These are phyloP conservation scores for Nigrospora osmanthi DNA, from an alignment of 2,329 filamentous ascomycete species.

Conservation along the genomic window DNA sequence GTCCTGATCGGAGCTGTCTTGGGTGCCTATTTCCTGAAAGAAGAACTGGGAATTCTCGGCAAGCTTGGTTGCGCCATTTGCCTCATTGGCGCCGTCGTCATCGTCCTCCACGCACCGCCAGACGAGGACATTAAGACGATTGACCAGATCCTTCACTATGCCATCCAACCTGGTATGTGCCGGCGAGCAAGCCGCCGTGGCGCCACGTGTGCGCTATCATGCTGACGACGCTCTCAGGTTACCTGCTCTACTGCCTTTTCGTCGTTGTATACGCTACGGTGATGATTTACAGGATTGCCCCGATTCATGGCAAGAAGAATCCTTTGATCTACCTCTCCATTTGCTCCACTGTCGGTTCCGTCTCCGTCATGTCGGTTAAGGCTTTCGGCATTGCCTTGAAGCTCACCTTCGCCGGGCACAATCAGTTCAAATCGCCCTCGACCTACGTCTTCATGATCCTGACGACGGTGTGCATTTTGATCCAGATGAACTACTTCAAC, in stretches of 20 bases:
- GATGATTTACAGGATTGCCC: constrained; percentile 95
- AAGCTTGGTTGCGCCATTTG: constrained; percentile 95
- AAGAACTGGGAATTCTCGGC: constrained; percentile 82
- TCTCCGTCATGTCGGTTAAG: constrained; percentile 99
- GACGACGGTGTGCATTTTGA: constrained; percentile 86
- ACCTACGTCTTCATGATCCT: constrained; percentile 98
- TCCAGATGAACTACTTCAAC: constrained; percentile 99
- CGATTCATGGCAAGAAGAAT: constrained; percentile 86
- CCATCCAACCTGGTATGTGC: constrained; percentile 74
- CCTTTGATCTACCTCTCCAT: constrained; percentile 95
- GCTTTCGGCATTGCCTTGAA: constrained; percentile 97
- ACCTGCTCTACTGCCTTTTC: constrained; percentile 74
- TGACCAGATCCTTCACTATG: constrained; percentile 84
- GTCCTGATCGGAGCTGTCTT: constrained; percentile 93
- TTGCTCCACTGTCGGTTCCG: constrained; percentile 91
- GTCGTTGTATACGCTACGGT: constrained; percentile 78
- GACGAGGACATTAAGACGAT: constrained; percentile 88
- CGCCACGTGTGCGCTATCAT: not conserved
- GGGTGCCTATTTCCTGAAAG: constrained; percentile 88
- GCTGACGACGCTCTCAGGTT: constrained; percentile 49
- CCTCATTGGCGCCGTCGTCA: constrained; percentile 91
- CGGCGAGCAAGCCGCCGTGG: constrained; percentile 1
- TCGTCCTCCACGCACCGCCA: constrained; percentile 92
- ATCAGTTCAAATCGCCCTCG: constrained; percentile 90
- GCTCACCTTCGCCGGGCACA: constrained; percentile 84